Percentiles rank a stretch among this genome's conserved stretches.
These are phyloP conservation scores for Cyanidiococcus yangmingshanensis DNA, from an alignment of 23 red algal species.

Conservation along the genomic window DNA sequence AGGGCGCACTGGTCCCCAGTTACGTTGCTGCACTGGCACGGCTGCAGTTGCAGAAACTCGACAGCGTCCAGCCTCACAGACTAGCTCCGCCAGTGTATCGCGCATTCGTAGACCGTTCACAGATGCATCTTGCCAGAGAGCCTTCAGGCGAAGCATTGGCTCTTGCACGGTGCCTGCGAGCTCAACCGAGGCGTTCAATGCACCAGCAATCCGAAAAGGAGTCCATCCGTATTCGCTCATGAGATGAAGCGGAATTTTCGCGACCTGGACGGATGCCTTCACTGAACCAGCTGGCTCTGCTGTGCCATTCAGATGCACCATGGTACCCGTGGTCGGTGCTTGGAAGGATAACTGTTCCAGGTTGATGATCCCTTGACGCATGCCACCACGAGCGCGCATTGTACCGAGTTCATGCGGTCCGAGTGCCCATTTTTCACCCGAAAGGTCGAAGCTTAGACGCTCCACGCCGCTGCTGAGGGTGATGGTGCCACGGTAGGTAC, in stretches of 20 bases:
- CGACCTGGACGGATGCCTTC: not conserved
- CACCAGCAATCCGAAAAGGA: not conserved
- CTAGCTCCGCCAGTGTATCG: not conserved
- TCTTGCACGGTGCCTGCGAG: not conserved
- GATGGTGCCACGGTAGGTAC: not conserved
- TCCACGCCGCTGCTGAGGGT: not conserved
- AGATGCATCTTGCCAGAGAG: not conserved
- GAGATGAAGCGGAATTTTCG: not conserved
- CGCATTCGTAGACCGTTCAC: not conserved
- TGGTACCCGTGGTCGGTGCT: not conserved
- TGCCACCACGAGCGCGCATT: not conserved
- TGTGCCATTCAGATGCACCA: not conserved
- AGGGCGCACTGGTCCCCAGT: not conserved
- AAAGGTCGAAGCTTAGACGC: not conserved
- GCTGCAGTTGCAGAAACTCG: not conserved
- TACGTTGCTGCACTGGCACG: not conserved
- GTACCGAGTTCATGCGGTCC: slow-evolving; percentile 11
- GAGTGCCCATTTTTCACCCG: not conserved
- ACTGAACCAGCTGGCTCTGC: not conserved
- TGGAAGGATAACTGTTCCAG: slow-evolving; percentile 14
- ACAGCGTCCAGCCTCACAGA: slow-evolving; percentile 8
- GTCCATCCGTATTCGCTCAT: not conserved
- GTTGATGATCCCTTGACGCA: not conserved
- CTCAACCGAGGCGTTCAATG: not conserved
- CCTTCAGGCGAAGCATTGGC: not conserved